Evolutionary conservation across 345 rosid species (phyloP), one percentile per base, ranked within the genome.

Genomic region (Trapa incisa): DNA sequence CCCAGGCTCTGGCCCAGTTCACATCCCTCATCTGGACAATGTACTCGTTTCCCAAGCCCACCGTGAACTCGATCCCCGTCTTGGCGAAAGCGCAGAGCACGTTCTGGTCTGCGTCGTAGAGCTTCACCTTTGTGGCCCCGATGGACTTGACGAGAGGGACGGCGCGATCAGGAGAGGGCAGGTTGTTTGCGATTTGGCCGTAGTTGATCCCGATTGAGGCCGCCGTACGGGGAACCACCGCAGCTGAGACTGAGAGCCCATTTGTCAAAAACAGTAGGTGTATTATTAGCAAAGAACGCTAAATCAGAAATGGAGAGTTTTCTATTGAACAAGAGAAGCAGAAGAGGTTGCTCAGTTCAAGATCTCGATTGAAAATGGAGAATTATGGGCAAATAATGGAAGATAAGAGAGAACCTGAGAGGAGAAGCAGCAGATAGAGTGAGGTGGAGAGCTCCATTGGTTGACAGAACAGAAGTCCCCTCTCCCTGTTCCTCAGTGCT

Each of bases 171-270:
- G 87, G 83, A 2, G 77, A 5, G 0, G 83, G 87, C 41, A 83
- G 75, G 68, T 83, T 81, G 70, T 79, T 70, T 32, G 80, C 84
- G 5, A 82, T 80, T 62, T 78, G 83, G 47, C 86, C 86, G 65
- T 82, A 82, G 72, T 82, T 82, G 66, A 82, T 70, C 36, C 86
- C 86, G 37, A 82, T 58, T 37, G 83, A 73, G 71, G 36, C 67
- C 37, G 43, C 78, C 12, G 16, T 54, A 2, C n/a, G 53, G 17
- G 66, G 58, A 37, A 8, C 47, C 33, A 45, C 53, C 13, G 43
- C 37, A 45, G 63, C 73, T 71, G 29, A 22, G 29, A 22, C 29
- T 22, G 29, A 22, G 68, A 33, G 33, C 32, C 1, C 5, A 37
- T 22, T 35, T 7, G 35, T 9, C 41, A 52, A 38, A 5, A 52